Percentiles rank a stretch among this genome's conserved stretches.
Conservation (phyloP, 1,284 basidiomycete species). For the Cryptococcus floricola region DNA sequence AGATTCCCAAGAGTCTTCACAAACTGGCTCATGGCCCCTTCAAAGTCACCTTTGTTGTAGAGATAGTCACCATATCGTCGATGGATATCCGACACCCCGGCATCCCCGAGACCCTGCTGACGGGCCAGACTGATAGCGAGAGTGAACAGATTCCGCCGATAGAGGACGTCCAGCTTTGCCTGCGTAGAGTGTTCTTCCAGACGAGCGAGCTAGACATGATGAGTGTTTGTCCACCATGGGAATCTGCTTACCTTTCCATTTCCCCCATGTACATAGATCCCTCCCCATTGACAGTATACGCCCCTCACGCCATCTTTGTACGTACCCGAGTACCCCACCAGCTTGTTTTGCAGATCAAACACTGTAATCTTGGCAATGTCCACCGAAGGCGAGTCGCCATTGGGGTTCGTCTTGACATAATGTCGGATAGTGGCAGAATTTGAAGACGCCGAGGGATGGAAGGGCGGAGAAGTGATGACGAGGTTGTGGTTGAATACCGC, state of each 20-base stretch:
- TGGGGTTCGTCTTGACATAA: constrained; percentile 52
- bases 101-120: constrained; percentile 66
- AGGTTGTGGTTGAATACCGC: constrained; percentile 74
- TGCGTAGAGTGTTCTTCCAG: constrained; percentile 74
- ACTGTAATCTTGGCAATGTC: constrained; percentile 84
- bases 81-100: constrained; percentile 78
- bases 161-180: constrained; percentile 75
- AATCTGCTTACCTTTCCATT: constrained; percentile 61
- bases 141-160: constrained; percentile 67
- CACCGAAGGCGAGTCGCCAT: constrained; percentile 29
- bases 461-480: constrained; percentile 82
- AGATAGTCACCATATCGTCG: constrained; percentile 86
- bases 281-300: constrained; percentile 72
- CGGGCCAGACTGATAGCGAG: constrained; percentile 68
- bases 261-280: constrained; percentile 70
- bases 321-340: constrained; percentile 75
- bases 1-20: constrained; percentile 83
- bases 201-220: constrained; percentile 58
- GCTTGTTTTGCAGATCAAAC: constrained; percentile 89
- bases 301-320: constrained; percentile 75
- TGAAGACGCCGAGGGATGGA: constrained; percentile 62
- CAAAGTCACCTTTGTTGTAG: constrained; percentile 86
- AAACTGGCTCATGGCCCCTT: constrained; percentile 88
- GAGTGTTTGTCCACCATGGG: neutral
- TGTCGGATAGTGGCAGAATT: constrained; percentile 71